phyloP scores from a whole-genome alignment of 768 basidiomycete genomes.

The Coprinellus micaceus region DNA sequence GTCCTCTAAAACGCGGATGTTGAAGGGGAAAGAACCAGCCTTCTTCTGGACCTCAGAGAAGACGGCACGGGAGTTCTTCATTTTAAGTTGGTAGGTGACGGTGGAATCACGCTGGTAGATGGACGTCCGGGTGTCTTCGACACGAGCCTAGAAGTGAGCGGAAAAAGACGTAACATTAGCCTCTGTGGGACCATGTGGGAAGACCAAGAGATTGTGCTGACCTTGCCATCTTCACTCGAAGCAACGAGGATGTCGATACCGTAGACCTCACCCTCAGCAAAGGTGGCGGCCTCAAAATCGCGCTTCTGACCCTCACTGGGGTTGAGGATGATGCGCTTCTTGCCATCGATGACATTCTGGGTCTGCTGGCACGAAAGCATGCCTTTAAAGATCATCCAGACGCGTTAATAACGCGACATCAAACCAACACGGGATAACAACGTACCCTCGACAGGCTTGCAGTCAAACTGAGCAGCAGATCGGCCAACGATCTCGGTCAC shows the following conservation, averaged over 20 bases:
- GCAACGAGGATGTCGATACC: slow-evolving; percentile 91
- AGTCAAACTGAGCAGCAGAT: slow-evolving; percentile 68
- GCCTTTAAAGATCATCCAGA: slow-evolving; percentile 40
- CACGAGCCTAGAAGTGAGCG: slow-evolving; percentile 60
- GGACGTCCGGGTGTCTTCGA: slow-evolving; percentile 86
- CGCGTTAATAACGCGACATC: slow-evolving; percentile 6
- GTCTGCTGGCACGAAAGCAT: slow-evolving; percentile 95
- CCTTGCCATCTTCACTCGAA: slow-evolving; percentile 89
- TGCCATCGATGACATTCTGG: slow-evolving; percentile 94
- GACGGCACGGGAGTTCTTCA: slow-evolving; percentile 95
- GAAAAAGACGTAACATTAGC: background rate
- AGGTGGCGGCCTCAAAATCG: slow-evolving; percentile 80
- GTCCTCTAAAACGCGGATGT: slow-evolving; percentile 88
- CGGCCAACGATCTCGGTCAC: slow-evolving; percentile 85
- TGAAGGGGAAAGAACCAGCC: slow-evolving; percentile 97
- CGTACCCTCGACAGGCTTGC: slow-evolving; percentile 92
- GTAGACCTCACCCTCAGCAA: slow-evolving; percentile 93
- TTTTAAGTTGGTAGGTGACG: slow-evolving; percentile 92
- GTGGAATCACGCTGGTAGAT: slow-evolving; percentile 87
- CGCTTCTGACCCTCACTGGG: slow-evolving; percentile 80
- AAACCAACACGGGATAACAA: slow-evolving; percentile 8
- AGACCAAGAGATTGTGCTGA: slow-evolving; percentile 25
- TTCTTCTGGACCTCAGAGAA: slow-evolving; percentile 98
- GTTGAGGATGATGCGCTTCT: slow-evolving; percentile 92
- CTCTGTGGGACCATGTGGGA: too few species aligned